Conservation (phyloP, 164 flowering plant genomes). For the Magnolia changhungtana region DNA sequence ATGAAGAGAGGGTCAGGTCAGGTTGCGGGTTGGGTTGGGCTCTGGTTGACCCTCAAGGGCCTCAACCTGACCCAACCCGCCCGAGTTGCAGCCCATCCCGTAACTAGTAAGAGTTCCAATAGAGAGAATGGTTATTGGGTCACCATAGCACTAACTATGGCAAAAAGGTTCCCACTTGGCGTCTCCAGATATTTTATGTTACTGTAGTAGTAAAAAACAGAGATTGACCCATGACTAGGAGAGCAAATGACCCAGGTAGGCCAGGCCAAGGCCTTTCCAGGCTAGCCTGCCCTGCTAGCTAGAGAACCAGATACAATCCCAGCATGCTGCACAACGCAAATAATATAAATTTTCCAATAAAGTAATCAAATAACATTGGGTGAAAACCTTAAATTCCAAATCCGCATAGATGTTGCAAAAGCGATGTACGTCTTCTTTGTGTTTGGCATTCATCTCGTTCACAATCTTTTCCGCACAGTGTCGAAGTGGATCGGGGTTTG, state of each 20-base stretch:
- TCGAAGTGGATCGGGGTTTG: constrained; percentile 86
- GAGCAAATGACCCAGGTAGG: neutral
- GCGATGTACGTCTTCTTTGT: constrained; percentile 68
- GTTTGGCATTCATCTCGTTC: constrained; percentile 65
- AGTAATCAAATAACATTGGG: neutral
- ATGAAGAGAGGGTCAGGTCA: no score
- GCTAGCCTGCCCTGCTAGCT: no score
- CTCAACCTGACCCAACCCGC: no score
- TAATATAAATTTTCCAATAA: neutral
- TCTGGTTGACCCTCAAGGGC: no score
- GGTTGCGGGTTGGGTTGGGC: no score
- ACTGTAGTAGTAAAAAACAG: neutral
- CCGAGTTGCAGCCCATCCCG: no score
- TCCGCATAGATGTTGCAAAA: constrained; percentile 76
- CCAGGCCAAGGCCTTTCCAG: neutral
- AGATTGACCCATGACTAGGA: neutral
- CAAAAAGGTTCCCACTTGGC: neutral
- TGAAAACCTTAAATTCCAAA: constrained; percentile 57
- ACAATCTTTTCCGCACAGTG: constrained; percentile 66
- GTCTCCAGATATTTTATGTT: neutral
- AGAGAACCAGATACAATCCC: no score
- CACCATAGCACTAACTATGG: neutral
- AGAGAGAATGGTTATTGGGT: neutral
- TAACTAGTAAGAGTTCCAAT: no score
- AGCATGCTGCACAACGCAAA: neutral